Percentiles rank a stretch among this genome's conserved stretches.
Evolutionary conservation across 306 rosid species (phyloP).

Genomic region (Leucaena leucocephala): DNA sequence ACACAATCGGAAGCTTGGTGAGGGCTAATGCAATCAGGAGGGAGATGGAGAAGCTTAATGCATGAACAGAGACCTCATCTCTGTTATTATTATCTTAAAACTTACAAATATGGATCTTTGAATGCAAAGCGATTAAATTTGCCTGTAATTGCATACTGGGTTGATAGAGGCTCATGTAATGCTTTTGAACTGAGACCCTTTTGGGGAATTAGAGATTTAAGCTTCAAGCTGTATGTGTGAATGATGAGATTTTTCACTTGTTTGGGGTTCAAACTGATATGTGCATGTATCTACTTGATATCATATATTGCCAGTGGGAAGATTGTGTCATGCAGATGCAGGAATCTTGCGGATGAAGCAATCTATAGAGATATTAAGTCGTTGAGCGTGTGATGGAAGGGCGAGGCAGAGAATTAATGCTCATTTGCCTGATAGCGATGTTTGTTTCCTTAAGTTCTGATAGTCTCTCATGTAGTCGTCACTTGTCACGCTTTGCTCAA

Average conservation of each 20-base stretch:
- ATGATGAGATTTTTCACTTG: background rate
- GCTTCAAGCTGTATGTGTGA: background rate
- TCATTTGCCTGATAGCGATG: background rate
- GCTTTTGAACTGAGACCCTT: conserved; percentile 8
- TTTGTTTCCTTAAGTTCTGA: background rate
- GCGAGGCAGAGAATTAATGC: background rate
- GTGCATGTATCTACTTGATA: no score
- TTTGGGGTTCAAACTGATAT: no score
- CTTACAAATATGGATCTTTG: conserved; percentile 17
- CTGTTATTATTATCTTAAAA: conserved; percentile 1
- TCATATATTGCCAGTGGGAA: no score
- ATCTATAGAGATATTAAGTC: background rate
- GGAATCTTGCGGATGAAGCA: no score
- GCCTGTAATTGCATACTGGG: background rate
- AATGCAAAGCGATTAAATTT: background rate
- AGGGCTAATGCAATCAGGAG: conserved; percentile 86
- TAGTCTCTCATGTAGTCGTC: background rate
- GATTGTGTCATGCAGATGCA: no score
- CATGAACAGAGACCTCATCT: conserved; percentile 38
- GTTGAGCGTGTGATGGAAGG: background rate
- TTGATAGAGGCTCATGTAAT: background rate
- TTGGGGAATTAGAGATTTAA: background rate
- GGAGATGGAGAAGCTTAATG: conserved; percentile 90
- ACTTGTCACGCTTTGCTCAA: background rate
- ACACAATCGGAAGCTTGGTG: conserved; percentile 92